Percentiles rank a stretch among this genome's conserved stretches.
Conservation (phyloP, 164 flowering plant species). For the Annona squamosa region DNA sequence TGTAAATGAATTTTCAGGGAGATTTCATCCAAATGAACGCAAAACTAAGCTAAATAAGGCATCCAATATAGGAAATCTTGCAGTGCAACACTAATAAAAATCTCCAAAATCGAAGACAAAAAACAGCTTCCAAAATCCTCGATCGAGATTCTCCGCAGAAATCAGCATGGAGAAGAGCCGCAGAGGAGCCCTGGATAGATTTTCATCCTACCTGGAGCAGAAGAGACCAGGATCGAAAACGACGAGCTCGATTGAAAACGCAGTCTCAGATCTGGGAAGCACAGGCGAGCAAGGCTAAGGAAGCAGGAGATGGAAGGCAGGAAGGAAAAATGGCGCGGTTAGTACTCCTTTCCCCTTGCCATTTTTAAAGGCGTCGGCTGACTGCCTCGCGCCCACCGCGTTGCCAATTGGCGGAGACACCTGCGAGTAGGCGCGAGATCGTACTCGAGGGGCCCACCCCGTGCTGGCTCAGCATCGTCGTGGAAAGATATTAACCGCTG, state of each 20-base stretch:
- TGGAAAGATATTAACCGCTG: too few species aligned
- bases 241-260: background rate
- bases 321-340: background rate
- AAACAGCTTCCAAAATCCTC: background rate
- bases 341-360: background rate
- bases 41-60: background rate
- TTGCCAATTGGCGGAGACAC: too few species aligned
- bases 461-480: too few species aligned
- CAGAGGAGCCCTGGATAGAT: background rate
- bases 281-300: background rate
- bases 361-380: background rate
- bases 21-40: background rate
- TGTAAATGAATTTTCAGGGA: too few species aligned
- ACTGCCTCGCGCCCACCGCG: too few species aligned
- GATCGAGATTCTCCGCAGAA: background rate
- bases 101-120: background rate
- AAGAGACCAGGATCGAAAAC: background rate
- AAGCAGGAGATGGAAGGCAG: background rate
- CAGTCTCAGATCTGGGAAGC: background rate
- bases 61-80: background rate
- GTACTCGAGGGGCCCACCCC: too few species aligned
- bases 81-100: background rate
- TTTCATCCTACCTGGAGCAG: background rate
- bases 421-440: too few species aligned
- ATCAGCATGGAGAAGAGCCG: background rate